phyloP scores from a whole-genome alignment of 148 eudicot genomes.

The Diospyros lotus region DNA sequence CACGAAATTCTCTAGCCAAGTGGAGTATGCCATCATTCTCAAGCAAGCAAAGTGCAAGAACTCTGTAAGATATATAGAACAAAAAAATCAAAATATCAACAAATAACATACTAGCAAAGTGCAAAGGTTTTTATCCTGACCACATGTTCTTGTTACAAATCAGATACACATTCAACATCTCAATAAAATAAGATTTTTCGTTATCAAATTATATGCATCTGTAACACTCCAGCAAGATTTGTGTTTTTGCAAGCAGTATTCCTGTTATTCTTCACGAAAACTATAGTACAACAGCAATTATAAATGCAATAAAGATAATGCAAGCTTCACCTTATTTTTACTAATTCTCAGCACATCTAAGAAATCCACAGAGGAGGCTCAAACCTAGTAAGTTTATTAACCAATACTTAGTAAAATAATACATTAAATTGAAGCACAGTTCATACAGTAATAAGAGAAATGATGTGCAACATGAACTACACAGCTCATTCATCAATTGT shows the following conservation, averaged over 20 bases:
- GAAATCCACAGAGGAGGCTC: background rate
- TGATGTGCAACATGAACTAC: conserved; percentile 5
- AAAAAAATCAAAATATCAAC: background rate
- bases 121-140: background rate
- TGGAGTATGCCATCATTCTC: conserved; percentile 62
- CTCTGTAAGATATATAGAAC: conserved; percentile 34
- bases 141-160: no score
- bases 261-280: no score
- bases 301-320: background rate
- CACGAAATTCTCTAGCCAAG: conserved; percentile 53
- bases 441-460: background rate
- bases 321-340: background rate
- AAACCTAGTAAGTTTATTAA: background rate
- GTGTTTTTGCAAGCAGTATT: background rate
- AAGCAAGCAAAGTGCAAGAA: conserved; percentile 65
- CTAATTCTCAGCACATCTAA: background rate
- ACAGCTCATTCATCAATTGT: background rate
- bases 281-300: background rate
- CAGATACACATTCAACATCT: no score
- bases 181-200: no score
- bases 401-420: background rate
- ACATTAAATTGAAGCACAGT: background rate
- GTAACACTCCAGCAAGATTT: background rate
- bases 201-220: background rate
- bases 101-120: background rate